Percentiles rank a stretch among this genome's conserved stretches.
These are phyloP conservation scores for Aurantiochytrium sp. DNA, from an alignment of 108 stramenopile species.

Conservation along the genomic window DNA sequence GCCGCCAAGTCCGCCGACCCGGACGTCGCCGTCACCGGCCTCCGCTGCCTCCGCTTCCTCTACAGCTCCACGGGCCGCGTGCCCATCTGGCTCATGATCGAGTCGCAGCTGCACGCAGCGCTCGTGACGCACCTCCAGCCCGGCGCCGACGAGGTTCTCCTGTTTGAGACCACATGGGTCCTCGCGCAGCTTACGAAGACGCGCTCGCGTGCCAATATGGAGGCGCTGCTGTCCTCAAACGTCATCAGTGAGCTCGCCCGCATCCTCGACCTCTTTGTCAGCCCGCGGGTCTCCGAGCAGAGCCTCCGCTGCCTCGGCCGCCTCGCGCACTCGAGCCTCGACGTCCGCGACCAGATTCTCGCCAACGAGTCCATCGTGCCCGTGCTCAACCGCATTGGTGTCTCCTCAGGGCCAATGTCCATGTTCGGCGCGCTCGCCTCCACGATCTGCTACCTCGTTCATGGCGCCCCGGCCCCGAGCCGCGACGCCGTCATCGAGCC, in stretches of 20 bases:
- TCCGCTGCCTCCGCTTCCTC: neutral
- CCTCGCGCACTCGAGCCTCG: neutral
- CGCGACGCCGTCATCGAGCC: neutral
- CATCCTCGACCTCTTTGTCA: neutral
- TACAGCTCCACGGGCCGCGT: neutral
- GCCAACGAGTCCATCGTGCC: neutral
- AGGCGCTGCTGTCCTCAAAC: neutral
- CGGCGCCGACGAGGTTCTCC: neutral
- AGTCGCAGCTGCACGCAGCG: neutral
- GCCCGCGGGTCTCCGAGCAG: neutral
- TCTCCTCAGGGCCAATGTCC: neutral
- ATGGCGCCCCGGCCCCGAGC: neutral
- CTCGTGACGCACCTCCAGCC: neutral
- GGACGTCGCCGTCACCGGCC: neutral
- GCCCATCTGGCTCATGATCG: neutral
- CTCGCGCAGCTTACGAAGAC: neutral
- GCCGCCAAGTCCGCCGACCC: neutral
- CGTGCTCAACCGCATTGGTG: neutral
- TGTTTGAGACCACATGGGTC: neutral
- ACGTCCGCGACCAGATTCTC: neutral
- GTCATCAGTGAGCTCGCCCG: neutral
- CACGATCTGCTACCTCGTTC: neutral
- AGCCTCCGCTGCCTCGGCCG: neutral
- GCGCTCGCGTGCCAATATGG: neutral
- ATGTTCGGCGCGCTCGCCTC: neutral